These are phyloP conservation scores for Colletotrichum destructivum DNA, from an alignment of 2,329 filamentous ascomycete species.

Conservation along the genomic window DNA sequence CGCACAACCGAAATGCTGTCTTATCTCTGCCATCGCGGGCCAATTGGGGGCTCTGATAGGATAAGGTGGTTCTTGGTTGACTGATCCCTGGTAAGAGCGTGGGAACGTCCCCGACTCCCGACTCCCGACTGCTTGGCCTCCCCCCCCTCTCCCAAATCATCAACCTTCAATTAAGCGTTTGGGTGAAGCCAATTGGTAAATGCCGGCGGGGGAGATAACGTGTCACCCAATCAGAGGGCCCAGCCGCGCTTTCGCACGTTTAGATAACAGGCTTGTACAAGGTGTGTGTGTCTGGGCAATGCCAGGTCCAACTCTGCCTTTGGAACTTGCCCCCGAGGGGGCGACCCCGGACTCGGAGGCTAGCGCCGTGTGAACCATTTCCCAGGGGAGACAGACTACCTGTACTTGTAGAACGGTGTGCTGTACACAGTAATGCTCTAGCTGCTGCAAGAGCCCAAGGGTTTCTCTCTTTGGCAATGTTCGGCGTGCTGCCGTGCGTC, in stretches of 20 bases:
- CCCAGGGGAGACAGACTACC: not conserved
- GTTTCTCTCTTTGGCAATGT: not conserved
- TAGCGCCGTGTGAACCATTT: slow-evolving; percentile 28
- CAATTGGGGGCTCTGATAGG: slow-evolving; percentile 23
- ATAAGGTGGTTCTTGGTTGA: not conserved
- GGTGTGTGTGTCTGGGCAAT: slow-evolving; percentile 3
- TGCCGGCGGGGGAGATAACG: slow-evolving; percentile 39
- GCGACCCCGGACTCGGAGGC: slow-evolving; percentile 37
- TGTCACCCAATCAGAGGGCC: slow-evolving; percentile 17
- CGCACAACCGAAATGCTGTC: slow-evolving; percentile 20
- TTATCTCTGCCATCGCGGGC: slow-evolving; percentile 18
- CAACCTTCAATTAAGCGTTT: not conserved
- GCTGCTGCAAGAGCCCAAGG: not conserved
- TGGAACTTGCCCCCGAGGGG: slow-evolving; percentile 7
- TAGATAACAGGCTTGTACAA: slow-evolving; percentile 22
- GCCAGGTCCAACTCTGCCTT: not conserved
- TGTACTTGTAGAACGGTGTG: not conserved
- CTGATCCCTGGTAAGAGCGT: not conserved
- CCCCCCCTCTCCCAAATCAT: slow-evolving; percentile 5
- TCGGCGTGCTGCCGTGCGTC: slow-evolving; percentile 3
- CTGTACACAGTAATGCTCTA: no score
- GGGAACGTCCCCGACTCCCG: slow-evolving; percentile 11
- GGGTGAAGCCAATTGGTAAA: slow-evolving; percentile 37
- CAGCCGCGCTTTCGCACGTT: not conserved
- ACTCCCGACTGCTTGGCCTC: not conserved